These are phyloP conservation scores for Rhodotorula mucilaginosa DNA, from an alignment of 1,284 basidiomycete genomes.

Conservation along the genomic window DNA sequence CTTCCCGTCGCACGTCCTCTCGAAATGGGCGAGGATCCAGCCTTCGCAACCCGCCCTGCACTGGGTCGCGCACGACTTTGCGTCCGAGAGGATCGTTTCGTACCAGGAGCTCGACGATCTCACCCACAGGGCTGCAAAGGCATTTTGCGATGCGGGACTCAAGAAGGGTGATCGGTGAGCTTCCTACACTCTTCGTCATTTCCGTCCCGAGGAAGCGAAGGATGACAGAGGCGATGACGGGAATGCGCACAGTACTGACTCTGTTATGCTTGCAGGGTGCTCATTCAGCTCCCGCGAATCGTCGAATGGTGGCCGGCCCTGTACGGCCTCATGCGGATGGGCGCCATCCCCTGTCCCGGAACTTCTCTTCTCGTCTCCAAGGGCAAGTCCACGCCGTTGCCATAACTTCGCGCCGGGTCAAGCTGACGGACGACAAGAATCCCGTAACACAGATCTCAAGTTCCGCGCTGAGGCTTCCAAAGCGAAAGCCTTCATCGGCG, in stretches of 20 bases:
- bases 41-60: constrained; percentile 21
- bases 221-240: too few species aligned
- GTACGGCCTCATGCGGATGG: constrained; percentile 33
- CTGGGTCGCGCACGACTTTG: constrained; percentile 32
- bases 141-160: constrained; percentile 24
- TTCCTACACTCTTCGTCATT: background rate
- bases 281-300: constrained; percentile 23
- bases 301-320: constrained; percentile 29
- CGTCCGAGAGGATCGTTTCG: constrained; percentile 17
- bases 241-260: background rate
- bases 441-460: constrained; percentile 23
- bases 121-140: constrained; percentile 24
- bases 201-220: too few species aligned
- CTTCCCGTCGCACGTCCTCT: constrained; percentile 33
- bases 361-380: constrained; percentile 38
- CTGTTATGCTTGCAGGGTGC: background rate
- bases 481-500: constrained; percentile 36
- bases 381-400: constrained; percentile 6
- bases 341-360: constrained; percentile 32
- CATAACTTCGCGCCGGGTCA: background rate
- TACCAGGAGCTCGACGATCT: constrained; percentile 25
- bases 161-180: constrained; percentile 37
- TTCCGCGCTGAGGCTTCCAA: constrained; percentile 26
- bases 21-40: constrained; percentile 16
- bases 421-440: background rate